phyloP scores from a whole-genome alignment of 1,284 basidiomycete genomes.

The Moesziomyces globuligerus region DNA sequence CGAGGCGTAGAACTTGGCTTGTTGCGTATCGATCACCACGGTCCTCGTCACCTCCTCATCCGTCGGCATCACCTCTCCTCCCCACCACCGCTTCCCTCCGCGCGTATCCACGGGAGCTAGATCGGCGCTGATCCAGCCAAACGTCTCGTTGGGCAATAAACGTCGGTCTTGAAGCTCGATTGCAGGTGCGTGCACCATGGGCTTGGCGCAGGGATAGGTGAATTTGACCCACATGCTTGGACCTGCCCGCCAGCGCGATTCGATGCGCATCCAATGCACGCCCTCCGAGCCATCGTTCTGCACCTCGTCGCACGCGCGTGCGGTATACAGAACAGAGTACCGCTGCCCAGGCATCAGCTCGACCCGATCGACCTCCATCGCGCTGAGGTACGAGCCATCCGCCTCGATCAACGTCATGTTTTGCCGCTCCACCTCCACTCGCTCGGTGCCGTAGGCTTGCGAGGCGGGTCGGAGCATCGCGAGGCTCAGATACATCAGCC shows the following conservation, averaged over 20 bases:
- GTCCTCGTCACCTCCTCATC: conserved; percentile 45
- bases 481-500: conserved; percentile 29
- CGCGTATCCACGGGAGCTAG: conserved; percentile 16
- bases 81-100: conserved; percentile 13
- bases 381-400: conserved; percentile 51
- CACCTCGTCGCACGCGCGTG: conserved; percentile 22
- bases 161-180: not conserved
- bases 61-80: conserved; percentile 9
- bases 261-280: conserved; percentile 51
- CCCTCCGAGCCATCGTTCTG: conserved; percentile 27
- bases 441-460: not conserved
- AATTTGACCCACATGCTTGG: conserved; percentile 39
- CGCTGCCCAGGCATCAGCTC: conserved; percentile 56
- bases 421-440: conserved; percentile 2
- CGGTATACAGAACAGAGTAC: conserved; percentile 43
- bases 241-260: conserved; percentile 39
- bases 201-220: conserved; percentile 8
- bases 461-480: conserved; percentile 24
- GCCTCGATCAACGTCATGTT: conserved; percentile 52
- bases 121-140: conserved; percentile 39
- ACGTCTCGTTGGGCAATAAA: conserved; percentile 27
- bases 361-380: conserved; percentile 19
- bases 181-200: not conserved
- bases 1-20: conserved; percentile 16
- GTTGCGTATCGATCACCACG: conserved; percentile 46